Percentiles rank a stretch among this genome's conserved stretches.
Conservation (phyloP, 2,329 filamentous ascomycete genomes). For the Fusarium sp. region DNA sequence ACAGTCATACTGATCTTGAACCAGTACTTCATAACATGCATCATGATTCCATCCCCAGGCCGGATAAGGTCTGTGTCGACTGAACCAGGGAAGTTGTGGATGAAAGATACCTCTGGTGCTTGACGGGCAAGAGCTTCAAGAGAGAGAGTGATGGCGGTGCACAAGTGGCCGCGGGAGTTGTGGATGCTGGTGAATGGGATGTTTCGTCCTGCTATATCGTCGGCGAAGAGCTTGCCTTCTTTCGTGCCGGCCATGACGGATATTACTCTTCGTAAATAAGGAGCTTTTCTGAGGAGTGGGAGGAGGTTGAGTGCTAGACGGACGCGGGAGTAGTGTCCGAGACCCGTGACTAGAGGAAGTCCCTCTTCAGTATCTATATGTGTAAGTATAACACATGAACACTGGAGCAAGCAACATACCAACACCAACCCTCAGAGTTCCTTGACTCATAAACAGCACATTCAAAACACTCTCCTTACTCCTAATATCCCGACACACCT, state of each 20-base stretch:
- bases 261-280: conserved; percentile 42
- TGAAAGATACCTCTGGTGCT: conserved; percentile 44
- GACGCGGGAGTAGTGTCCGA: conserved; percentile 68
- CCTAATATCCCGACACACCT: conserved; percentile 59
- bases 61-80: conserved; percentile 46
- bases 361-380: conserved; percentile 66
- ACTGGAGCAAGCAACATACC: conserved; percentile 1
- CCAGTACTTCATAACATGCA: conserved; percentile 33
- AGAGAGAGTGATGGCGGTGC: conserved; percentile 42
- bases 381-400: background rate
- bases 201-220: conserved; percentile 44
- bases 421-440: conserved; percentile 47
- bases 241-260: conserved; percentile 44
- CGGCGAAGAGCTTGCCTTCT: conserved; percentile 30
- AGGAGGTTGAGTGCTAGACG: conserved; percentile 68
- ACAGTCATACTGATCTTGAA: conserved; percentile 20
- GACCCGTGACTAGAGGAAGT: conserved; percentile 62
- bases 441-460: conserved; percentile 59
- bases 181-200: conserved; percentile 29
- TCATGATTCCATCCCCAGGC: conserved; percentile 30
- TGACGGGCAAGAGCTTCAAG: conserved; percentile 41
- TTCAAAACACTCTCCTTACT: conserved; percentile 58
- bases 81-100: conserved; percentile 48
- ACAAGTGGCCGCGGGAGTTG: conserved; percentile 39
- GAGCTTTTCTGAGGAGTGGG: conserved; percentile 57